Evolutionary conservation across 805 yeast genomes (phyloP).

Genomic region (Nakazawaea anatomiae): DNA sequence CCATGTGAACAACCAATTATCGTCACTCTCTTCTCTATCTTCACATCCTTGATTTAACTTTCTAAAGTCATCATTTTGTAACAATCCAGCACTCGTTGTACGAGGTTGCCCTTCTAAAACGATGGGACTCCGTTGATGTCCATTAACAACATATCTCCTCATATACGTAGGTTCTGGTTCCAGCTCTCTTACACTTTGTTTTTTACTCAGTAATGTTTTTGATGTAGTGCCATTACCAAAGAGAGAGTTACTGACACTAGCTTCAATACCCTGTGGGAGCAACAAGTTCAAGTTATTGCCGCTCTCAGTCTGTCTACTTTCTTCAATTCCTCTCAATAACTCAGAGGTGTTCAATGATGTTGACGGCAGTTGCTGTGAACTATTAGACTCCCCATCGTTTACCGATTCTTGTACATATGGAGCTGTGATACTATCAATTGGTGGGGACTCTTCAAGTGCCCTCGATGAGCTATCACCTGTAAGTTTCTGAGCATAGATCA

Average conservation of each 20-base stretch:
- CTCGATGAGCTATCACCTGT: too few relatives aligned
- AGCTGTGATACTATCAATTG: not conserved
- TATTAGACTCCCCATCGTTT: not conserved
- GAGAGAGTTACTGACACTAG: not conserved
- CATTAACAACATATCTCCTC: not conserved
- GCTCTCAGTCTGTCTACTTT: not conserved
- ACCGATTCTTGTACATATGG: too few relatives aligned
- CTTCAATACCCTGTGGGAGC: not conserved
- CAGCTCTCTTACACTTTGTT: not conserved
- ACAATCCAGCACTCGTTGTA: not conserved
- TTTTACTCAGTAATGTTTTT: not conserved
- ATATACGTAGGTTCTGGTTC: not conserved
- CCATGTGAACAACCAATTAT: not conserved
- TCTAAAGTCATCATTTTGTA: not conserved
- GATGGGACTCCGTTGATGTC: slow-evolving; percentile 1
- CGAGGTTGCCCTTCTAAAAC: not conserved
- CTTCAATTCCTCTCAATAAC: not conserved
- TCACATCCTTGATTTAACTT: not conserved
- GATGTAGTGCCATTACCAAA: not conserved
- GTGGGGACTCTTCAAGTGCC: not conserved
- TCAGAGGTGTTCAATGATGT: not conserved
- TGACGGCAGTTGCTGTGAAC: not conserved
- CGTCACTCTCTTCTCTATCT: not conserved
- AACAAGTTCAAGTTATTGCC: not conserved
- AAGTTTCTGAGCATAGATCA: too few relatives aligned